Evolutionary conservation across 2,329 filamentous ascomycete species (phyloP).

Genomic region (Emergomyces pasteurianus): DNA sequence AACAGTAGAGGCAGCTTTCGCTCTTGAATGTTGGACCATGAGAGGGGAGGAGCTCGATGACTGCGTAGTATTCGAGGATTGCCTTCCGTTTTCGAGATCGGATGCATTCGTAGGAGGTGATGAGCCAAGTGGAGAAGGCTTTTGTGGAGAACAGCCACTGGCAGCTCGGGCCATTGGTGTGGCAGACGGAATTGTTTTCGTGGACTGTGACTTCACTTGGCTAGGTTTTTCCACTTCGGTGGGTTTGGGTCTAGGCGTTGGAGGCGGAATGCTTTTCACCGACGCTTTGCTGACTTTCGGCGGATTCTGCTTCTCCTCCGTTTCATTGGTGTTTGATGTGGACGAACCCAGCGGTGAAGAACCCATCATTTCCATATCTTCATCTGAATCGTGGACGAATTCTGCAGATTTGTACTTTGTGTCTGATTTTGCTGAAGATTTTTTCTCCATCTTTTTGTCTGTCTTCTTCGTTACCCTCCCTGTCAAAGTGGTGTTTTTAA

Average conservation of each 20-base stretch:
- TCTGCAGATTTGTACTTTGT: conserved; percentile 43
- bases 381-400: conserved; percentile 41
- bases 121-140: conserved; percentile 50
- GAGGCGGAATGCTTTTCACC: neutral
- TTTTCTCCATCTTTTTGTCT: conserved; percentile 22
- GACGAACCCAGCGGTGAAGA: conserved; percentile 9
- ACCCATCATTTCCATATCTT: conserved; percentile 33
- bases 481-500: conserved; percentile 36
- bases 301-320: conserved; percentile 1
- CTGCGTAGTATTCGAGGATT: conserved; percentile 30
- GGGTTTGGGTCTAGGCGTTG: neutral
- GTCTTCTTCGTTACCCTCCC: conserved; percentile 37
- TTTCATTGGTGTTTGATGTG: conserved; percentile 13
- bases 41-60: conserved; percentile 36
- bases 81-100: conserved; percentile 38
- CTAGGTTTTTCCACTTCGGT: conserved; percentile 16
- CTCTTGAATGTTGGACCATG: conserved; percentile 26
- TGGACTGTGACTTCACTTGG: conserved; percentile 11
- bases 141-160: conserved; percentile 43
- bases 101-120: conserved; percentile 51
- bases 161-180: conserved; percentile 26
- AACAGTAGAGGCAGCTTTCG: conserved; percentile 12
- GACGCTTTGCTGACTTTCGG: conserved; percentile 5
- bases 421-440: conserved; percentile 23
- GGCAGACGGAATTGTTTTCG: conserved; percentile 25